phyloP scores from a whole-genome alignment of 352 stramenopile species.

The Pythium phragmiticola region DNA sequence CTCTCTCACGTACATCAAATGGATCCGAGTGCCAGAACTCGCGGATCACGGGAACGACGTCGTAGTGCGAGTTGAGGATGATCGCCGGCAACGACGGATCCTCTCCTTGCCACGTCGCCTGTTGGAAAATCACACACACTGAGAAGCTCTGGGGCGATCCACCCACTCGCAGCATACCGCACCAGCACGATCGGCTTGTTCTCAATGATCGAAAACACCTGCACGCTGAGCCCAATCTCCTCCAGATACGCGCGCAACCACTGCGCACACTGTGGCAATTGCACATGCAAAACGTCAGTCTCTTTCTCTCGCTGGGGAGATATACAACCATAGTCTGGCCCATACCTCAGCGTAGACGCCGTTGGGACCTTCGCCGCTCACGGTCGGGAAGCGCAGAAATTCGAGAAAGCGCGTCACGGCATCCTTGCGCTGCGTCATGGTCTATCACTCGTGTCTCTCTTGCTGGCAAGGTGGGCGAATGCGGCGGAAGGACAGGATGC shows the following conservation, averaged over 20 bases:
- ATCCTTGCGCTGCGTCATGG: slow-evolving; percentile 31
- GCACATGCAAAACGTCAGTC: not conserved
- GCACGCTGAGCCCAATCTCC: slow-evolving; percentile 35
- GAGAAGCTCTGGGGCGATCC: not conserved
- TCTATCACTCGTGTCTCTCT: not conserved
- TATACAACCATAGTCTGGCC: not conserved
- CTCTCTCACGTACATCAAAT: slow-evolving; percentile 64
- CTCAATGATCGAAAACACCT: slow-evolving; percentile 51
- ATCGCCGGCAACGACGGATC: slow-evolving; percentile 84
- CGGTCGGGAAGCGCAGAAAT: slow-evolving; percentile 70
- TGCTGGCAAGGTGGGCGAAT: not conserved
- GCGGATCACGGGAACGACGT: slow-evolving; percentile 92
- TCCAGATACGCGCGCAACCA: slow-evolving; percentile 54
- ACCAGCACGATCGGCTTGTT: slow-evolving; percentile 92
- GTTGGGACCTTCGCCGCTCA: slow-evolving; percentile 69
- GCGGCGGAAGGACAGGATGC: not conserved
- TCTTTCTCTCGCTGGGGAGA: not conserved
- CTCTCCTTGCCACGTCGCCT: slow-evolving; percentile 81
- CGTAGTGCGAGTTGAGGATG: slow-evolving; percentile 96
- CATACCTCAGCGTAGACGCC: slow-evolving; percentile 62
- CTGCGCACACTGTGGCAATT: slow-evolving; percentile 37
- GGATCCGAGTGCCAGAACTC: slow-evolving; percentile 90
- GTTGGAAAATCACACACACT: not conserved
- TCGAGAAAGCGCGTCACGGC: slow-evolving; percentile 65
- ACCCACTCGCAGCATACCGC: not conserved